phyloP scores from a whole-genome alignment of 2,329 filamentous ascomycete species.

The Westerdykella aurantiaca region DNA sequence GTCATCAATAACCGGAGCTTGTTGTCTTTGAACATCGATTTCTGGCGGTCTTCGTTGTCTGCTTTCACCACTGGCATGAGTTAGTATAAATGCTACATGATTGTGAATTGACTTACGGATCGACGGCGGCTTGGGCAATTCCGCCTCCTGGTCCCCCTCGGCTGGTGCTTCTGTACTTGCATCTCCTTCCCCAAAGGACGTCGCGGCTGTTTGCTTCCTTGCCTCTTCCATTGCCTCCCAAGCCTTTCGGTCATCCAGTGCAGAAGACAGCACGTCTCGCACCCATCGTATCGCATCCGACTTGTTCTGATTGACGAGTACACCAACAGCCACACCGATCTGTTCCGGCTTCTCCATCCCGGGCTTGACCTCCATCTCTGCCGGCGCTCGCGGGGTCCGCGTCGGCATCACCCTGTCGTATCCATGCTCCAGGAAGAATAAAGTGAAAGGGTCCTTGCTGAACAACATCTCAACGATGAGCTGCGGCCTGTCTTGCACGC shows the following conservation, averaged over 20 bases:
- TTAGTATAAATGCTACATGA: conserved; percentile 17
- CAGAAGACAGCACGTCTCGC: conserved; percentile 62
- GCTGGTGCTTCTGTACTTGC: conserved; percentile 2
- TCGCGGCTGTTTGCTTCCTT: conserved; percentile 41
- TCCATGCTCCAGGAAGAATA: conserved; percentile 85
- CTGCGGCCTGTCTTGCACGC: conserved; percentile 77
- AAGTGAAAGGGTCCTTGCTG: conserved; percentile 77
- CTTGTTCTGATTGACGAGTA: conserved; percentile 74
- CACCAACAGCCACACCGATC: conserved; percentile 72
- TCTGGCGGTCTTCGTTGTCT: conserved; percentile 60
- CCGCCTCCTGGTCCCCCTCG: conserved; percentile 32
- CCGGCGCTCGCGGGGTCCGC: conserved; percentile 62
- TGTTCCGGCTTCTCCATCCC: conserved; percentile 60
- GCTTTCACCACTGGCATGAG: conserved; percentile 40
- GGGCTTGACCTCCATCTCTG: conserved; percentile 76
- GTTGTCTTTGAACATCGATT: conserved; percentile 82
- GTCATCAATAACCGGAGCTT: conserved; percentile 80
- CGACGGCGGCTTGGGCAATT: conserved; percentile 37
- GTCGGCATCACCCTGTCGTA: conserved; percentile 71
- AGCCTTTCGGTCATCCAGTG: conserved; percentile 58
- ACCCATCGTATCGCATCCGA: conserved; percentile 75
- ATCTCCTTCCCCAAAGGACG: conserved; percentile 23
- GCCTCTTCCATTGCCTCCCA: conserved; percentile 51
- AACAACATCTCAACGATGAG: conserved; percentile 89
- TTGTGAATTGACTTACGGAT: conserved; percentile 33